Evolutionary conservation across 2,329 filamentous ascomycete species (phyloP).

Genomic region (Volutella citrinella): DNA sequence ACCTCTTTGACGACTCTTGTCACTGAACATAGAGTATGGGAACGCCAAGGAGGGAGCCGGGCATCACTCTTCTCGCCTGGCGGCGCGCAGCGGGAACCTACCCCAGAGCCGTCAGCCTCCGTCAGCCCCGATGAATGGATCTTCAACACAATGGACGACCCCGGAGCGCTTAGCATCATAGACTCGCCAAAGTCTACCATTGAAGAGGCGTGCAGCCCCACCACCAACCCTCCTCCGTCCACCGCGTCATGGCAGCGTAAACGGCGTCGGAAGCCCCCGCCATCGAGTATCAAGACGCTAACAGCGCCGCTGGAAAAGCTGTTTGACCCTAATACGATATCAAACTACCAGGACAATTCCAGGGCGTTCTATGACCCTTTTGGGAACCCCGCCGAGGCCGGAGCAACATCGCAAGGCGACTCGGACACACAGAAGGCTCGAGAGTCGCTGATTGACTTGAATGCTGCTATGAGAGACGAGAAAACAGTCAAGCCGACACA

Average conservation of each 20-base stretch:
- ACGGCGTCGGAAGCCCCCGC: constrained; percentile 55
- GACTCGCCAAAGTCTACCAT: constrained; percentile 55
- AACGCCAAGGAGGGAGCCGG: constrained; percentile 68
- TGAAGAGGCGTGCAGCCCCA: constrained; percentile 57
- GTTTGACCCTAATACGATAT: constrained; percentile 64
- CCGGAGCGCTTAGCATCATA: constrained; percentile 55
- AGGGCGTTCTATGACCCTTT: constrained; percentile 60
- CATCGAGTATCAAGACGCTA: constrained; percentile 54
- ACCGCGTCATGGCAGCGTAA: constrained; percentile 51
- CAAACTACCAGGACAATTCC: constrained; percentile 63
- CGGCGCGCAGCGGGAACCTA: constrained; percentile 53
- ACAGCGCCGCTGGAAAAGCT: constrained; percentile 61
- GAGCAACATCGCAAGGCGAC: constrained; percentile 55
- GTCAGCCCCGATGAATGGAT: constrained; percentile 65
- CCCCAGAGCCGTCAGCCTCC: constrained; percentile 41
- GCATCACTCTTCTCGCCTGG: constrained; percentile 60
- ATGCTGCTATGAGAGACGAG: too few relatives aligned
- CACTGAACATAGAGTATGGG: constrained; percentile 71
- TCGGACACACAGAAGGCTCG: too few relatives aligned
- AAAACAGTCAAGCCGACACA: too few relatives aligned
- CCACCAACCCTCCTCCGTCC: constrained; percentile 56
- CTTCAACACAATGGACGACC: constrained; percentile 63
- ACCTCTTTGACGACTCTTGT: constrained; percentile 63
- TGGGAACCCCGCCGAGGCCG: too few relatives aligned
- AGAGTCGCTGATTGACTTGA: too few relatives aligned